Conservation (phyloP, 1,139 yeast genomes). For the Yamadazyma epiphylla region DNA sequence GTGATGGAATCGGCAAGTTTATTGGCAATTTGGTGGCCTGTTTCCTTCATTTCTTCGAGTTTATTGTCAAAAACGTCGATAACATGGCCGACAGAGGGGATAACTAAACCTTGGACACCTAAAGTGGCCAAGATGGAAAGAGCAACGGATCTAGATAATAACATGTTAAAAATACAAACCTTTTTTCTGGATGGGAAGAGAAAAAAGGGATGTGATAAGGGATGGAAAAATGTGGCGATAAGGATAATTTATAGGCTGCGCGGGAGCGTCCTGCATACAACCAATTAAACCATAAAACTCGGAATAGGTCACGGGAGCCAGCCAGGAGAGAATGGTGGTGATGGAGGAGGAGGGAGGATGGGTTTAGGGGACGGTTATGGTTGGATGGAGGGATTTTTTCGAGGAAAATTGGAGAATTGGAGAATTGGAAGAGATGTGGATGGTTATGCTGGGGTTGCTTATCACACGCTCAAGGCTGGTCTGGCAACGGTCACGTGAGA, state of each 20-base stretch:
- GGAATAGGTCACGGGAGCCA: no score
- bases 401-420: no score
- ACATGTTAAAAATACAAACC: no score
- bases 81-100: constrained; percentile 50
- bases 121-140: constrained; percentile 53
- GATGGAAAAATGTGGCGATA: constrained; percentile 1
- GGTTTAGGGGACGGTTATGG: background rate
- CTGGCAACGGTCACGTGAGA: no score
- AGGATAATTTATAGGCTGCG: constrained; percentile 1
- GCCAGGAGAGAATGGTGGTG: background rate
- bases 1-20: constrained; percentile 2
- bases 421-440: no score
- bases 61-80: constrained; percentile 30
- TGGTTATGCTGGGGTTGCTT: no score
- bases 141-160: constrained; percentile 47
- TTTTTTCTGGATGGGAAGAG: background rate
- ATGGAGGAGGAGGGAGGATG: background rate
- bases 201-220: background rate
- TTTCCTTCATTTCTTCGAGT: constrained; percentile 1
- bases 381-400: no score
- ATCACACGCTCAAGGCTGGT: no score
- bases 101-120: constrained; percentile 62
- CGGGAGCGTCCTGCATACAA: no score
- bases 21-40: constrained; percentile 1
- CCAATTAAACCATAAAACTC: no score